phyloP scores from a whole-genome alignment of 2,329 filamentous ascomycete species.

The Canariomyces notabilis region DNA sequence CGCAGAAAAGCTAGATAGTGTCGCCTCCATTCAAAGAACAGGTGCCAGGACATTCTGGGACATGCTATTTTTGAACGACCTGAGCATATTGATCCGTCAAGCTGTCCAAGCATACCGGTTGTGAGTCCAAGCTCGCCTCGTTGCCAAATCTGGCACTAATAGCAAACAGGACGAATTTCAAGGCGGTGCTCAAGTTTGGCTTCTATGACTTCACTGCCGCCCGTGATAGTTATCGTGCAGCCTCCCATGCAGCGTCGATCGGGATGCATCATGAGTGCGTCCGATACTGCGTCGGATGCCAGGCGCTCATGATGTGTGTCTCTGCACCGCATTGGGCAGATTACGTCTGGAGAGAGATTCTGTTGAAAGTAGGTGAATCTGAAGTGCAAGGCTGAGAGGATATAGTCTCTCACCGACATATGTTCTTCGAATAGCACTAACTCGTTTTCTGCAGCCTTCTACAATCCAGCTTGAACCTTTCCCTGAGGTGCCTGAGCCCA shows the following conservation, averaged over 20 bases:
- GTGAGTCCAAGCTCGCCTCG: not conserved
- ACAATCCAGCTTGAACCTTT: conserved; percentile 72
- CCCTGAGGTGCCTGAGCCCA: conserved; percentile 59
- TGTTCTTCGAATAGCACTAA: not conserved
- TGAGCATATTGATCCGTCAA: conserved; percentile 4
- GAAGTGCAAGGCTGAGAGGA: not conserved
- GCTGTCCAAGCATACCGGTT: conserved; percentile 1
- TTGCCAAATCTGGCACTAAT: not conserved
- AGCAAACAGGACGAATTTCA: conserved; percentile 7
- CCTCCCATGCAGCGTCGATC: conserved; percentile 42
- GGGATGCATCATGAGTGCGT: conserved; percentile 78
- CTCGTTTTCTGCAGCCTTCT: conserved; percentile 38
- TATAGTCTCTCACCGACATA: not conserved
- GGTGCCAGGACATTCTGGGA: conserved; percentile 6
- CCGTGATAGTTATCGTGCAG: conserved; percentile 59
- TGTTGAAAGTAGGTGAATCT: conserved; percentile 46
- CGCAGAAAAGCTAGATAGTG: not conserved
- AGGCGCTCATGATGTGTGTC: conserved; percentile 72
- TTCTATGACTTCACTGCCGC: conserved; percentile 65
- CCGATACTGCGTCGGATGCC: conserved; percentile 71
- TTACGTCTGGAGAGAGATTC: conserved; percentile 82
- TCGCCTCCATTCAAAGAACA: conserved; percentile 7
- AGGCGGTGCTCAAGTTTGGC: conserved; percentile 34
- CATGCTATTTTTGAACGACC: conserved; percentile 7
- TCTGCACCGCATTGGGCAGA: conserved; percentile 88